phyloP scores from a whole-genome alignment of 768 basidiomycete genomes.

The Tricholoma hemisulphureum region DNA sequence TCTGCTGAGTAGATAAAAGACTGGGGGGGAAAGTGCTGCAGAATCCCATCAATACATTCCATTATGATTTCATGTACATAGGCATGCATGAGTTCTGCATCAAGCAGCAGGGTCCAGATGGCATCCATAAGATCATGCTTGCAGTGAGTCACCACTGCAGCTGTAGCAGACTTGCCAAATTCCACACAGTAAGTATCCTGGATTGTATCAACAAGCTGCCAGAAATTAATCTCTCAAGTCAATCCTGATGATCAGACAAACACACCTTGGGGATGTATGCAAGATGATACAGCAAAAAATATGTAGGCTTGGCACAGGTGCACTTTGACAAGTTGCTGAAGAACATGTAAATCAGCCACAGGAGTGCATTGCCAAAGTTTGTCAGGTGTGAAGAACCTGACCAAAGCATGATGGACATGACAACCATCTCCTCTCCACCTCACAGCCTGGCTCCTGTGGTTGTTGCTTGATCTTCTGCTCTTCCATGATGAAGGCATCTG shows the following conservation, averaged over 20 bases:
- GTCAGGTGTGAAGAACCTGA: conserved; percentile 23
- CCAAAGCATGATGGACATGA: too few relatives aligned
- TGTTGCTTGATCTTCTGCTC: too few relatives aligned
- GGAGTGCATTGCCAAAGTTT: conserved; percentile 30
- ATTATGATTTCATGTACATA: too few relatives aligned
- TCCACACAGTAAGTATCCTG: not conserved
- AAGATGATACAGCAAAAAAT: conserved; percentile 33
- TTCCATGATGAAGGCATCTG: not conserved
- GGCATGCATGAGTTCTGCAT: too few relatives aligned
- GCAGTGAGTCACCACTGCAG: not conserved
- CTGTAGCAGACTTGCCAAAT: not conserved
- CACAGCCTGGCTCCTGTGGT: too few relatives aligned
- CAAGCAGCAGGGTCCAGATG: too few relatives aligned
- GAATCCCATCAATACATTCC: too few relatives aligned
- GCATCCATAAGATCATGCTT: too few relatives aligned
- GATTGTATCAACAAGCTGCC: not conserved
- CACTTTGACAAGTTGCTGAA: conserved; percentile 41
- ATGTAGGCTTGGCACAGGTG: conserved; percentile 23
- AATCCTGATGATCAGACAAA: not conserved
- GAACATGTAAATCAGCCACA: conserved; percentile 42
- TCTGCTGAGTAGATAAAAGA: too few relatives aligned
- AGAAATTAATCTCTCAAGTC: not conserved
- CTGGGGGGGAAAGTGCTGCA: too few relatives aligned
- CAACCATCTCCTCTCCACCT: too few relatives aligned
- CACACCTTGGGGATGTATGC: conserved; percentile 34